Conservation (phyloP, 192 early-diverging fungal species). For the Podila horticola region DNA sequence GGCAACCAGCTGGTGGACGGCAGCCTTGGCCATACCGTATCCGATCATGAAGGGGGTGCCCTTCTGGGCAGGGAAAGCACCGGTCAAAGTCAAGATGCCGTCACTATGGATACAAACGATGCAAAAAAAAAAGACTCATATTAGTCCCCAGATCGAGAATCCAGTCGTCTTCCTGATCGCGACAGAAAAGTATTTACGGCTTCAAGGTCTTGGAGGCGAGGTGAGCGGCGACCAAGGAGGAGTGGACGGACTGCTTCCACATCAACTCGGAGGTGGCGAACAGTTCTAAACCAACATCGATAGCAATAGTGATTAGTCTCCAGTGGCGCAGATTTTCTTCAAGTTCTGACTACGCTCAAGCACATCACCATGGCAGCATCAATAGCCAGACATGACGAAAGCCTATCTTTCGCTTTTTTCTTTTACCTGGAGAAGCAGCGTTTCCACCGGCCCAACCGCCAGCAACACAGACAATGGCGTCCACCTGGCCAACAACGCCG, state of each 20-base stretch:
- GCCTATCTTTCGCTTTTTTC: neutral
- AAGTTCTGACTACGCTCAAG: too few species aligned
- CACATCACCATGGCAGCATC: neutral
- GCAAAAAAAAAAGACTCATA: neutral
- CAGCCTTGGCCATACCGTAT: constrained; percentile 95
- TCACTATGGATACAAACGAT: constrained; percentile 42
- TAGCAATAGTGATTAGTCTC: neutral
- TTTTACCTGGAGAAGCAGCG: constrained; percentile 68
- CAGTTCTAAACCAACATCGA: constrained; percentile 55
- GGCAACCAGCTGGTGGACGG: constrained; percentile 89
- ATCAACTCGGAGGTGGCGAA: constrained; percentile 80
- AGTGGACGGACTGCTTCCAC: constrained; percentile 83
- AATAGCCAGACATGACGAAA: neutral
- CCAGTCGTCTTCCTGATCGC: neutral
- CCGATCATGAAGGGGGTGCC: constrained; percentile 84
- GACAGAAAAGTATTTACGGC: constrained; percentile 56
- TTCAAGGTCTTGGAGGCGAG: constrained; percentile 79
- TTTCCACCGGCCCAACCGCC: constrained; percentile 97
- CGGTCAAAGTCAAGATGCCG: constrained; percentile 84
- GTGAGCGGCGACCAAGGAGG: constrained; percentile 85
- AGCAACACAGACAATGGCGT: constrained; percentile 91
- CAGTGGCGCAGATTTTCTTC: neutral
- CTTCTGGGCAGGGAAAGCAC: constrained; percentile 75
- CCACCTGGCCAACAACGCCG: constrained; percentile 67
- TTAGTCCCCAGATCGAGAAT: neutral